A percentile compares a stretch with the other conserved stretches of the same genome.
These are phyloP conservation scores for Suhomyces choctaworum DNA, from an alignment of 1,139 yeast species.

Conservation along the genomic window DNA sequence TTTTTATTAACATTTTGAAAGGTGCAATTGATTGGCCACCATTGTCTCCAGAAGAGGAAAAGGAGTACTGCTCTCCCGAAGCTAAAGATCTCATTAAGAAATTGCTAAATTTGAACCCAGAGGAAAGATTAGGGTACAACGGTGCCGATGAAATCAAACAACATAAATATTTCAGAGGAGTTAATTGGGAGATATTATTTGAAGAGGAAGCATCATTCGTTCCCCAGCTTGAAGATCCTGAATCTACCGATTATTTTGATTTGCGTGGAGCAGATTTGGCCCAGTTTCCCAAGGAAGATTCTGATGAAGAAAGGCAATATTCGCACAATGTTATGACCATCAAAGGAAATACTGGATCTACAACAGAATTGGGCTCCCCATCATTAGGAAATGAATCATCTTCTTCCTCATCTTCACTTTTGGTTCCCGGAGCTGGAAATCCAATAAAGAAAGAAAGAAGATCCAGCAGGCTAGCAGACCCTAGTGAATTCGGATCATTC, in stretches of 20 bases:
- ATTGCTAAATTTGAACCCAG: constrained; percentile 64
- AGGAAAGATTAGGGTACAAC: constrained; percentile 65
- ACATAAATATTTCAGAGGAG: constrained; percentile 73
- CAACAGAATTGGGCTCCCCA: constrained; percentile 24
- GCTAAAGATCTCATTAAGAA: constrained; percentile 74
- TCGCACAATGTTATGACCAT: constrained; percentile 2
- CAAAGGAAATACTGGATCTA: constrained; percentile 12
- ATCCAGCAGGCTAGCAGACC: constrained; percentile 68
- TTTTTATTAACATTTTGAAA: constrained; percentile 74
- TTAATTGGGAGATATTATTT: constrained; percentile 76
- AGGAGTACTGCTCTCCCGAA: constrained; percentile 55
- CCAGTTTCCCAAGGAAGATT: constrained; percentile 57
- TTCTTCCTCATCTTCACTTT: constrained; percentile 15
- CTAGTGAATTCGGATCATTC: constrained; percentile 88
- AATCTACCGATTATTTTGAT: constrained; percentile 90
- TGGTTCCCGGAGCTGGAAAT: constrained; percentile 15
- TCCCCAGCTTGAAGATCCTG: constrained; percentile 79
- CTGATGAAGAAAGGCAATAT: constrained; percentile 31
- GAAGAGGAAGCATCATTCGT: constrained; percentile 80
- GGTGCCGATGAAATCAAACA: constrained; percentile 77
- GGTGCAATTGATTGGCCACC: constrained; percentile 86
- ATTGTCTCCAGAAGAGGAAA: constrained; percentile 49
- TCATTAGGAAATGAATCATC: constrained; percentile 13
- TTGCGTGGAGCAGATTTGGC: constrained; percentile 78
- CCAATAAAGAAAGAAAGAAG: constrained; percentile 58